Evolutionary conservation across 352 stramenopile genomes (phyloP).

Genomic region (Phytophthora quininea): DNA sequence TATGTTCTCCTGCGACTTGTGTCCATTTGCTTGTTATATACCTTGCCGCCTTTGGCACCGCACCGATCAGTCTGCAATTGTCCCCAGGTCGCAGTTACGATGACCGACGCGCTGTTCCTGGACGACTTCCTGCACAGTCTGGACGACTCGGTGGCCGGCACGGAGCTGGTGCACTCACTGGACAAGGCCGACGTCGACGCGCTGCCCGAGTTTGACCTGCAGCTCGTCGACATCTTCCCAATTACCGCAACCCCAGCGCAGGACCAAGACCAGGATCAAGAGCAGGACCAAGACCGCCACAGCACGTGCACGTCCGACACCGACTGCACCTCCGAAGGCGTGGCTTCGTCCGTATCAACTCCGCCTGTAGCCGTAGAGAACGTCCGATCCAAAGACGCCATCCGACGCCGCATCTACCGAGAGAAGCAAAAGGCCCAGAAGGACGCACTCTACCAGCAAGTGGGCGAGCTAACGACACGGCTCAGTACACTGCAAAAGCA

Average conservation of each 20-base stretch:
- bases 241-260: too few species aligned
- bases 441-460: slow-evolving; percentile 15
- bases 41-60: too few species aligned
- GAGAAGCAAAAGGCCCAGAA: slow-evolving; percentile 34
- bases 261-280: slow-evolving; percentile 1
- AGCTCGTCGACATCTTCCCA: slow-evolving; percentile 27
- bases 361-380: slow-evolving; percentile 6
- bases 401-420: slow-evolving; percentile 27
- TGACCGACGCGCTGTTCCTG: slow-evolving; percentile 27
- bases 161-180: slow-evolving; percentile 20
- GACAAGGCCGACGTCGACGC: slow-evolving; percentile 27
- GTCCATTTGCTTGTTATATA: too few species aligned
- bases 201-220: slow-evolving; percentile 18
- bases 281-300: slow-evolving; percentile 1
- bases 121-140: slow-evolving; percentile 36
- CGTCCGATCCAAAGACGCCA: slow-evolving; percentile 26
- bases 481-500: slow-evolving; percentile 12
- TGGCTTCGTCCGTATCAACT: slow-evolving; percentile 17
- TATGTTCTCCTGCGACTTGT: too few species aligned
- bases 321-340: slow-evolving; percentile 31
- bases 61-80: too few species aligned
- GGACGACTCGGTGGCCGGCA: slow-evolving; percentile 16
- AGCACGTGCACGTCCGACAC: slow-evolving; percentile 19
- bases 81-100: too few species aligned
- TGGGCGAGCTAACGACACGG: slow-evolving; percentile 21